phyloP scores from a whole-genome alignment of 768 basidiomycete species.

The Kwoniella pini region DNA sequence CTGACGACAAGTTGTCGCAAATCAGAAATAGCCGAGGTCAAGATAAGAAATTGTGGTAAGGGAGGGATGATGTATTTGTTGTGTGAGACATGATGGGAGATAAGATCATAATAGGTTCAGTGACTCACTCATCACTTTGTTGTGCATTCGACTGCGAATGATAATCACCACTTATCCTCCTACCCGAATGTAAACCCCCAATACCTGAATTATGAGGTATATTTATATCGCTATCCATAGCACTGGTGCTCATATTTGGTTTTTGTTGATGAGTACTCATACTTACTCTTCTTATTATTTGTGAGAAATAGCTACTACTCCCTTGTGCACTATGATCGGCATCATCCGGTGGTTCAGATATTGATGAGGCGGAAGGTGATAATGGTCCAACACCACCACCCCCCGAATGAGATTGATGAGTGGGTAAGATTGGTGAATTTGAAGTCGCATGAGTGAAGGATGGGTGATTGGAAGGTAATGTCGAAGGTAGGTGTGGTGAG shows the following conservation, averaged over 20 bases:
- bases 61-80: too few relatives aligned
- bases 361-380: constrained; percentile 26
- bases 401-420: not conserved
- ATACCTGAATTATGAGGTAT: not conserved
- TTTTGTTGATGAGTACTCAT: constrained; percentile 3
- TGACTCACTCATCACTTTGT: constrained; percentile 4
- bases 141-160: not conserved
- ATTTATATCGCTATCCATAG: not conserved
- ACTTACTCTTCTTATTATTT: constrained; percentile 18
- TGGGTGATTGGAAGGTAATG: constrained; percentile 10
- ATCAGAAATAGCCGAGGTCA: not conserved
- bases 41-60: too few relatives aligned
- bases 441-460: constrained; percentile 2
- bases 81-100: not conserved
- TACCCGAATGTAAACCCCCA: constrained; percentile 1
- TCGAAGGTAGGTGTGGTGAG: constrained; percentile 40
- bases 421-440: constrained; percentile 19
- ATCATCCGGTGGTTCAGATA: constrained; percentile 1
- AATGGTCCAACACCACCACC: not conserved
- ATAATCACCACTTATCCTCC: constrained; percentile 8
- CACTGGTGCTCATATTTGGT: not conserved
- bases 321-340: constrained; percentile 3
- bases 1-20: not conserved
- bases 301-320: constrained; percentile 19
- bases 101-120: not conserved